Percentiles rank a stretch among this genome's conserved stretches.
Conservation (phyloP, 1,284 basidiomycete species). For the Cutaneotrichosporon mucoides region DNA sequence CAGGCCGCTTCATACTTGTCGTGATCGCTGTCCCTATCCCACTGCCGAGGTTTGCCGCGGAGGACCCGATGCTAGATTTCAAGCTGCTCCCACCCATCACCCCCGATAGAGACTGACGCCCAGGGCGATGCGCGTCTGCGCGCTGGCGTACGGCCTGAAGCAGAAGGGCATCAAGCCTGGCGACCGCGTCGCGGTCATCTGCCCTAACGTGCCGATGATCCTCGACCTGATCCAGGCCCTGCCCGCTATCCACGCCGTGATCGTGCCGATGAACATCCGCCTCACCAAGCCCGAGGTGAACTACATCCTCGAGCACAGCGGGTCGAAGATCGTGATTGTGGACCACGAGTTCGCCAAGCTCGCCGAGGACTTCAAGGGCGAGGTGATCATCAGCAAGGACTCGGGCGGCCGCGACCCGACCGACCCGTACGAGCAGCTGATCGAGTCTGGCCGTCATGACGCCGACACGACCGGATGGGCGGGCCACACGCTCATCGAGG, state of each 20-base stretch:
- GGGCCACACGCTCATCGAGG: slow-evolving; percentile 18
- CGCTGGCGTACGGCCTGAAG: slow-evolving; percentile 66
- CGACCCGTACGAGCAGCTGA: slow-evolving; percentile 18
- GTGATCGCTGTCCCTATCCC: too few species aligned
- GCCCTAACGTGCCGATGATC: slow-evolving; percentile 21
- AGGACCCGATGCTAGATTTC: too few species aligned
- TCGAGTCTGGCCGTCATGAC: slow-evolving; percentile 14
- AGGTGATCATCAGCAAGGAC: slow-evolving; percentile 18
- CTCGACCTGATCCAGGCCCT: slow-evolving; percentile 19
- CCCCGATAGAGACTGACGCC: too few species aligned
- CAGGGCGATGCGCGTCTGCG: slow-evolving; percentile 22
- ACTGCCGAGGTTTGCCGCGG: too few species aligned
- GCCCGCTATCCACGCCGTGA: slow-evolving; percentile 16
- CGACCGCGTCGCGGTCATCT: slow-evolving; percentile 65
- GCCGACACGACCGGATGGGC: slow-evolving; percentile 16
- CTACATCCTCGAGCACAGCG: slow-evolving; percentile 21
- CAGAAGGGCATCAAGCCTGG: slow-evolving; percentile 67
- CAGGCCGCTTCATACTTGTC: too few species aligned
- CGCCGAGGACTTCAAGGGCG: slow-evolving; percentile 15
- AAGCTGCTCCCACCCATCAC: too few species aligned
- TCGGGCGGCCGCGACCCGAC: slow-evolving; percentile 14
- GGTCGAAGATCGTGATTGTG: slow-evolving; percentile 9
- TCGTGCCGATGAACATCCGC: slow-evolving; percentile 21
- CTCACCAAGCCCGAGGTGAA: slow-evolving; percentile 18
- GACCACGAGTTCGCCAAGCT: slow-evolving; percentile 22